A percentile compares a stretch with the other conserved stretches of the same genome.
Evolutionary conservation across 208 protist species (phyloP).

Genomic region (Leptomonas seymouri): DNA sequence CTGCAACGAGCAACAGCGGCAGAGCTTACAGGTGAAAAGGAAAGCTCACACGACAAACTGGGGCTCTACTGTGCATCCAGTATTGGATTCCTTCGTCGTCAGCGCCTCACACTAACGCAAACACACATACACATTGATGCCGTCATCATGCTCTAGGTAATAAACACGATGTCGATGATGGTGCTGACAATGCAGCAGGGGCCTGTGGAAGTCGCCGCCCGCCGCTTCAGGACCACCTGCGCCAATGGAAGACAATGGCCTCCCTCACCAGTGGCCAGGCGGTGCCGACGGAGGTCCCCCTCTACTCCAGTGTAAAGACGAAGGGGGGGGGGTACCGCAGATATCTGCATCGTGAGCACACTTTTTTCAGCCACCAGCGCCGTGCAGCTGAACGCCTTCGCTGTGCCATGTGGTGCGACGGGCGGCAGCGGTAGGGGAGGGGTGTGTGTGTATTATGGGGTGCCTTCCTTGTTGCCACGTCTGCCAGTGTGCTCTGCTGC

Average conservation of each 20-base stretch:
- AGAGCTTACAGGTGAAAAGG: no score
- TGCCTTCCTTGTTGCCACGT: slow-evolving; percentile 12
- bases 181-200: slow-evolving; percentile 3
- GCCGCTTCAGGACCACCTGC: slow-evolving; percentile 20
- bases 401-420: not conserved
- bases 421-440: no score
- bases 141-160: not conserved
- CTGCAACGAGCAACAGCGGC: no score
- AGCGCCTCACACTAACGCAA: no score
- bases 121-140: no score
- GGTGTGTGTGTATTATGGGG: not conserved
- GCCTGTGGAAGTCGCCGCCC: not conserved
- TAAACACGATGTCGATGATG: slow-evolving; percentile 6
- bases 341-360: not conserved
- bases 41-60: no score
- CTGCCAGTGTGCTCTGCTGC: slow-evolving; percentile 1
- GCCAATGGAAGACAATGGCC: not conserved
- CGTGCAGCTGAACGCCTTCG: slow-evolving; percentile 7
- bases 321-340: no score
- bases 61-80: no score
- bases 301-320: not conserved
- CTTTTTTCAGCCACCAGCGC: not conserved
- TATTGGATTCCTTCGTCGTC: no score
- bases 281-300: not conserved
- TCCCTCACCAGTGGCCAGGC: not conserved